Conservation (phyloP, 2,329 filamentous ascomycete species). For the Claviceps sp. region DNA sequence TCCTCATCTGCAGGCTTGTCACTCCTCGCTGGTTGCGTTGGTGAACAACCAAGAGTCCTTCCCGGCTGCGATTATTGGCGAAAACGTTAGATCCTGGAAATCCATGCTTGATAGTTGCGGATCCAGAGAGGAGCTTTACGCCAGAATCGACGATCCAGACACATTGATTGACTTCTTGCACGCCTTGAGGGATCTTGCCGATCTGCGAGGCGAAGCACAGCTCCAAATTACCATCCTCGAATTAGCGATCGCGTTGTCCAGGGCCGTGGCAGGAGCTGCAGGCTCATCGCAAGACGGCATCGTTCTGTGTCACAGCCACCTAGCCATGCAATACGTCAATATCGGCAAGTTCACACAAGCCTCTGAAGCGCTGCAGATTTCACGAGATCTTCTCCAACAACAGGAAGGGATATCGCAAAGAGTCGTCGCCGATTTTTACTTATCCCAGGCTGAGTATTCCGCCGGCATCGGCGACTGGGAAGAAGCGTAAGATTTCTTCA, state of each 20-base stretch:
- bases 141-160: conserved; percentile 34
- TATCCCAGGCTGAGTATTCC: conserved; percentile 64
- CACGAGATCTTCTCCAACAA: conserved; percentile 32
- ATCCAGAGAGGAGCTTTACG: conserved; percentile 27
- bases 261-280: conserved; percentile 15
- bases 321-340: conserved; percentile 39
- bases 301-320: conserved; percentile 31
- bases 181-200: conserved; percentile 36
- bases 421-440: conserved; percentile 40
- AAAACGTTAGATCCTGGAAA: conserved; percentile 31
- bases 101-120: conserved; percentile 24
- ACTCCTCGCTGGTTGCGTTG: conserved; percentile 31
- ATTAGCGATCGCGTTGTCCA: conserved; percentile 29
- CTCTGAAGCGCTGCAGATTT: conserved; percentile 40
- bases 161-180: conserved; percentile 35
- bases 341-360: conserved; percentile 40
- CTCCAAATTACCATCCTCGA: conserved; percentile 34
- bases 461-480: conserved; percentile 51
- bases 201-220: conserved; percentile 34
- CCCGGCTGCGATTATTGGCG: conserved; percentile 18
- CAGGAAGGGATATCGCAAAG: conserved; percentile 25
- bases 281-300: conserved; percentile 24
- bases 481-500: conserved; percentile 33
- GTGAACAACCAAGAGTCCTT: conserved; percentile 20
- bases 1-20: conserved; percentile 33